Evolutionary conservation across 2,329 filamentous ascomycete genomes (phyloP).

Genomic region (Aspergillus piperis): DNA sequence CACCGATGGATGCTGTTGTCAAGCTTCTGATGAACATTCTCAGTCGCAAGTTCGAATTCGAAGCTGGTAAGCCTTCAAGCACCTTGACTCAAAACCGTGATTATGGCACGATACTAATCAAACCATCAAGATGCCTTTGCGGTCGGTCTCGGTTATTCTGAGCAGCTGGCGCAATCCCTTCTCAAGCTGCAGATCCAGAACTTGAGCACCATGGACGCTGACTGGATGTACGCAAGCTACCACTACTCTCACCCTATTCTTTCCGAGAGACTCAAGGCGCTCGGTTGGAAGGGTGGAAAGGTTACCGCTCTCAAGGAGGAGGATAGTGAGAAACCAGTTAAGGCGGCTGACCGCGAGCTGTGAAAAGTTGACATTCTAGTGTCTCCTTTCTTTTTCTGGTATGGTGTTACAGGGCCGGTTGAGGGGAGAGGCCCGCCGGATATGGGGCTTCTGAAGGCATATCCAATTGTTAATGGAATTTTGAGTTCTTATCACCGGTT

Average conservation of each 20-base stretch:
- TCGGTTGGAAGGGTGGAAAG: conserved; percentile 75
- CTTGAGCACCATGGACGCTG: conserved; percentile 96
- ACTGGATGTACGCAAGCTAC: conserved; percentile 98
- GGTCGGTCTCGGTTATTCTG: conserved; percentile 76
- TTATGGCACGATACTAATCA: conserved; percentile 24
- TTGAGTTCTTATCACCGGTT: conserved; percentile 15
- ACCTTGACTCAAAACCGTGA: neutral
- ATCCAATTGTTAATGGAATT: neutral
- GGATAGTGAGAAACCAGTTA: conserved; percentile 62
- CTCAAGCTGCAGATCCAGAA: conserved; percentile 99
- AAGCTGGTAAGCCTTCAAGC: conserved; percentile 65
- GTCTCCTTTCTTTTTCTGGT: conserved; percentile 8
- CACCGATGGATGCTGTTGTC: conserved; percentile 90
- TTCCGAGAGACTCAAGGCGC: conserved; percentile 85
- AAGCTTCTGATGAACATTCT: conserved; percentile 96
- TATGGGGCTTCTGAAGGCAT: neutral
- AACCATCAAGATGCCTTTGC: conserved; percentile 72
- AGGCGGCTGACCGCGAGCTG: conserved; percentile 75
- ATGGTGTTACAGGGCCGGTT: conserved; percentile 5
- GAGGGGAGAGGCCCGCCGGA: neutral
- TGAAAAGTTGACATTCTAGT: conserved; percentile 41
- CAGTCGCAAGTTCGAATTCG: conserved; percentile 91
- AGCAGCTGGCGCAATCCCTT: conserved; percentile 80
- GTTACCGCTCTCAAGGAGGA: conserved; percentile 51
- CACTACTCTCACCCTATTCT: conserved; percentile 98